phyloP scores from a whole-genome alignment of 108 stramenopile species.

The Skeletonema grethae region DNA sequence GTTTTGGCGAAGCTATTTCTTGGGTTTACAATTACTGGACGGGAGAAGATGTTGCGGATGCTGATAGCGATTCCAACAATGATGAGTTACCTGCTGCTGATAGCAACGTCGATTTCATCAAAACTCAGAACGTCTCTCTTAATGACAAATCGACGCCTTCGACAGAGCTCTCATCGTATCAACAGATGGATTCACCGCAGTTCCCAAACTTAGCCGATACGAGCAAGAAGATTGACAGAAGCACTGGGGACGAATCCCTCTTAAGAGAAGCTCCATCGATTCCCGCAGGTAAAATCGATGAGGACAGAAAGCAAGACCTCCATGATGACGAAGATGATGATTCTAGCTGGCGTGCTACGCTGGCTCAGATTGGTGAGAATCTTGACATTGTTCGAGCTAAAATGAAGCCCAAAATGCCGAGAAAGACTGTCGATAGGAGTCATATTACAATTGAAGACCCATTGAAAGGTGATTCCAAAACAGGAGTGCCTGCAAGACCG shows the following conservation, averaged over 20 bases:
- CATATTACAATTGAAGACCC: background rate
- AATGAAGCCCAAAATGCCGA: background rate
- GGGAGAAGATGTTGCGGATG: background rate
- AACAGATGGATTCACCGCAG: background rate
- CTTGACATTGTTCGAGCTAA: conserved; percentile 7
- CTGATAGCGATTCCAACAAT: background rate
- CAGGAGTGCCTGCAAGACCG: background rate
- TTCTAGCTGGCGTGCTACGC: conserved; percentile 14
- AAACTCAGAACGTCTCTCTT: background rate
- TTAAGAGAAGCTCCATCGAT: background rate
- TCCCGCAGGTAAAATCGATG: background rate
- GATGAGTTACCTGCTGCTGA: background rate
- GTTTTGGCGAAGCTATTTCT: conserved; percentile 22
- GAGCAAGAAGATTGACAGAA: background rate
- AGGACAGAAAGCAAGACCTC: background rate
- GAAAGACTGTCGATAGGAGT: background rate
- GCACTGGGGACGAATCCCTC: background rate
- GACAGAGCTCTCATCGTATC: background rate
- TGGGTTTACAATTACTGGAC: conserved; percentile 18
- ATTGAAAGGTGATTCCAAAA: background rate
- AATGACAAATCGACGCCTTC: background rate
- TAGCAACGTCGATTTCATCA: background rate
- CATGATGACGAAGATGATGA: background rate
- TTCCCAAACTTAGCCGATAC: background rate
- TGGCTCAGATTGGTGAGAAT: conserved; percentile 2